Evolutionary conservation across 2,329 filamentous ascomycete genomes (phyloP), one percentile per base, ranked within the genome.

Genomic region (Trichoderma pleuroti): DNA sequence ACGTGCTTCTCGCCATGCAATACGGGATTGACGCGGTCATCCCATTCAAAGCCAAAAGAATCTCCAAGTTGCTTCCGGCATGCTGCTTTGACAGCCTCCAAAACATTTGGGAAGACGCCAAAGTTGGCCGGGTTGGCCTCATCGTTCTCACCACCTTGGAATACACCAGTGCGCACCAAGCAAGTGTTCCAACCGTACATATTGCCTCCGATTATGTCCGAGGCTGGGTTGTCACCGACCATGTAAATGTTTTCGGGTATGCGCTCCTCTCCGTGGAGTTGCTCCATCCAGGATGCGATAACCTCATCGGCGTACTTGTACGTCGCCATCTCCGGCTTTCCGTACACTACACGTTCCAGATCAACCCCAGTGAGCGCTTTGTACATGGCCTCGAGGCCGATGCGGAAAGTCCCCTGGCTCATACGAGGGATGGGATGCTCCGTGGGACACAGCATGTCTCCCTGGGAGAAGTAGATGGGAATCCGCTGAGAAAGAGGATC

Each of bases 141-240:
- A 7, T 68, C 65, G 18, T 68, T 68, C 14, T 68, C 65, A 8
- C 65, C 54, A 4, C 65, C 65, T 16, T 68, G 65, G n/a, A 68
- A 68, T 4, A 68, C 65, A 21, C 65, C 65, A 28, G 65, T 68
- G 14, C 65, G 65, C n/a, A 68, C 65, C 36, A 68, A 46, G 28
- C 65, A 68, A 11, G 65, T 68, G 16, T 68, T 68, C 65, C 65
- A 68, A 18, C 65, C 65, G 11, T 68, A 68, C 65, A 68, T 68
- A 36, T 68, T 68, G 14, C 65, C 65, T 12, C 65, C 65, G 14
- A 68, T 60, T 10, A 68, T 68, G 28, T 68, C 65, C 10, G 65
- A 68, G 36, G 65, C 65, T 1, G 65, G 65, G n/a, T 68, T 68
- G n/a, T 68, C 65, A 14, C 65, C 65, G 6, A 68, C 65, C 65